phyloP scores from a whole-genome alignment of 148 eudicot species.

The Silene uniflora region DNA sequence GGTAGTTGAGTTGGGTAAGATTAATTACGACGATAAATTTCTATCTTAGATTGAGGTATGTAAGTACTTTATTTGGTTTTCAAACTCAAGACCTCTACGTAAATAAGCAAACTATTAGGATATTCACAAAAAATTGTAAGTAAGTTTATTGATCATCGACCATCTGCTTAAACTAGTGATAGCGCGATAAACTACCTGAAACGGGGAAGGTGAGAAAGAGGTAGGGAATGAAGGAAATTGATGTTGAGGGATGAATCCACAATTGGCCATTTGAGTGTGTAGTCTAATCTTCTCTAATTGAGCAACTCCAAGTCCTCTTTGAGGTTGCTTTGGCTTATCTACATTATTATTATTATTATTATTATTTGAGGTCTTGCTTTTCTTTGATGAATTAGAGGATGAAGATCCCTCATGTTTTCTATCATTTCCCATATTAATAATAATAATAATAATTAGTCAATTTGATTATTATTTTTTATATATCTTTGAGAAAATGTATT shows the following conservation, averaged over 20 bases:
- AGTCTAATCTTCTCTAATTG: constrained; percentile 72
- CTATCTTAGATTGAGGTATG: too few relatives aligned
- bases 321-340: constrained; percentile 70
- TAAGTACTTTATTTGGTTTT: too few relatives aligned
- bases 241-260: constrained; percentile 17
- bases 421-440: constrained; percentile 5
- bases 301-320: constrained; percentile 86
- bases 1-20: too few relatives aligned
- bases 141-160: too few relatives aligned
- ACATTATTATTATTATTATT: constrained; percentile 11
- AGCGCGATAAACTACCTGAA: constrained; percentile 16
- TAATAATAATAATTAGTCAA: background rate
- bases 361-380: constrained; percentile 14
- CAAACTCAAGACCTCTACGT: too few relatives aligned
- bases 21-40: too few relatives aligned
- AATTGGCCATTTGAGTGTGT: constrained; percentile 50
- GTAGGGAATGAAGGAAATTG: background rate
- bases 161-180: too few relatives aligned
- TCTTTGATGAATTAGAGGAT: constrained; percentile 21
- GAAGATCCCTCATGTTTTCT: constrained; percentile 12
- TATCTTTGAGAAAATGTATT: background rate
- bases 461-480: background rate
- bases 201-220: constrained; percentile 3
- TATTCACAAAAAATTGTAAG: too few relatives aligned
- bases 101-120: too few relatives aligned